A percentile compares a stretch with the other conserved stretches of the same genome.
Evolutionary conservation across 2,329 filamentous ascomycete genomes (phyloP).

Genomic region (Penicillium rolfsii): DNA sequence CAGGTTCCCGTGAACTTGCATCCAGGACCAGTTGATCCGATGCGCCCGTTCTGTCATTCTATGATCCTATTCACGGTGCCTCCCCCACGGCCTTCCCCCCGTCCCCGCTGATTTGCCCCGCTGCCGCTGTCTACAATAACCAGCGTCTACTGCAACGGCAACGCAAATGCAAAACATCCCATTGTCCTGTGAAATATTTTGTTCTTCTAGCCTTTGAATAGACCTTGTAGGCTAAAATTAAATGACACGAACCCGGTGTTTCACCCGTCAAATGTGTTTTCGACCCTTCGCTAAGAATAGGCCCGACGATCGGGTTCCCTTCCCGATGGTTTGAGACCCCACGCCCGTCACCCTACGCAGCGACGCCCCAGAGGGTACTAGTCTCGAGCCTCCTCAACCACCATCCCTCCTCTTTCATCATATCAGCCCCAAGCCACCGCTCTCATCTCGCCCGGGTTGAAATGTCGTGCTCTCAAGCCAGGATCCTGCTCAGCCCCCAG

Average conservation of each 20-base stretch:
- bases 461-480: constrained; percentile 2
- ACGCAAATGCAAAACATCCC: constrained; percentile 18
- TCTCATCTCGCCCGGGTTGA: not conserved
- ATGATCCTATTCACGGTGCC: constrained; percentile 11
- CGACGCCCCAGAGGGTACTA: not conserved
- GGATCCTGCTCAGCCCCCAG: constrained; percentile 19
- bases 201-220: not conserved
- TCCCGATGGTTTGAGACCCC: constrained; percentile 16
- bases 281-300: constrained; percentile 20
- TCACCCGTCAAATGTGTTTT: constrained; percentile 9
- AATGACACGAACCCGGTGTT: constrained; percentile 11
- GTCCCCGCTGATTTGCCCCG: constrained; percentile 18
- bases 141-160: constrained; percentile 26
- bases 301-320: not conserved
- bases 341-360: not conserved
- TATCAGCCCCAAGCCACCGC: constrained; percentile 25
- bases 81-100: not conserved
- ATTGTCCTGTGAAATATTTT: not conserved
- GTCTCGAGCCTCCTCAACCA: not conserved
- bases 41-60: not conserved
- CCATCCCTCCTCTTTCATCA: not conserved
- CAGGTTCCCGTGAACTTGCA: constrained; percentile 14
- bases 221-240: constrained; percentile 12
- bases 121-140: constrained; percentile 17
- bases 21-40: not conserved